Evolutionary conservation across 2,329 filamentous ascomycete genomes (phyloP), one percentile per base, ranked within the genome.

Genomic region (Epichloe gansuensis): DNA sequence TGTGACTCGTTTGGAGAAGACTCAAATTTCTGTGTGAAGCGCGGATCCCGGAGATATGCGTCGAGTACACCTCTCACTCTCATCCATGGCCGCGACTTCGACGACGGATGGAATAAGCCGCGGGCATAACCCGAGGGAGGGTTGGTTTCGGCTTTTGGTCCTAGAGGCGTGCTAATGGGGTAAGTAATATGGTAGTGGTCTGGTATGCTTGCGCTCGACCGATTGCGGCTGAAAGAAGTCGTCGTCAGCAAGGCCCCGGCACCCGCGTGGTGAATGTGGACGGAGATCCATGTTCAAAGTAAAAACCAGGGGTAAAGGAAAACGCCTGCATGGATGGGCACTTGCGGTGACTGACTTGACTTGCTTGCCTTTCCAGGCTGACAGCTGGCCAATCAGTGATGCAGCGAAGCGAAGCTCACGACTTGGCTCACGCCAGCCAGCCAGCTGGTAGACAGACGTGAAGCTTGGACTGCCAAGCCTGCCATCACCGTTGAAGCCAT

Each of bases 1-100:
- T 48, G 39, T 2, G 50, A 47, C 6, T 56, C 50, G 43, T 60
- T 52, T 12, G 59, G 25, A 2, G 59, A 58, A 6, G 60, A 50
- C 46, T 53, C 56, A 53, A 65, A 62, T 13, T 52, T 55, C 21
- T 54, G 57, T 34, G 52, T 56, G 44, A 64, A 63, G 12, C 63
- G 58, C 3, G 55, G 53, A 48, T 43, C 62, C 59, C 13, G 9
- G n/a, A 45, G n/a, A 28, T 35, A 53, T 44, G 25, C 38, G 25
- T 53, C 48, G n/a, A 49, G 47, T 25, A 13, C 31, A 35, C 34
- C 4, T 13, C 17, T 21, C 15, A 15, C 23, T 43, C 4, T 43
- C 21, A 38, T 13, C 15, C 11, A 13, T 12, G 42, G 17, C 17
- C 17, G 17, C 2, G 17, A 21, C 17, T 21, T 21, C 17, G 17